Base-by-base conservation (phyloP, 2,329 filamentous ascomycete species). In the Exophiala aquamarina region DNA sequence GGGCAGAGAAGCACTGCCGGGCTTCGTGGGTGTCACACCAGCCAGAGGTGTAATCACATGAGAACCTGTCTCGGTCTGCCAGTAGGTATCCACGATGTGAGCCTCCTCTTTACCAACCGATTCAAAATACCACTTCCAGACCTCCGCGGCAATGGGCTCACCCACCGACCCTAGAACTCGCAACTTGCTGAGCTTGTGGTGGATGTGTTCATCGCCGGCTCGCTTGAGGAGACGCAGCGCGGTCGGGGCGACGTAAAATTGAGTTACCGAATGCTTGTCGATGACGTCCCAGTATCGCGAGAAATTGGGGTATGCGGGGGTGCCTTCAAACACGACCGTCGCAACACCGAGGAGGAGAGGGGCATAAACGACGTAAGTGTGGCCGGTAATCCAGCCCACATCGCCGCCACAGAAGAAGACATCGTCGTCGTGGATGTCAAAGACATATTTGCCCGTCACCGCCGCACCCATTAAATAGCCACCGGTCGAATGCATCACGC, bases 91-190 rank as follows among this genome's bases (percentile, higher is more conserved):
- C 45, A 96, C 85, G 68, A 98, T 78, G 65, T 98, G 93, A 39
- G 89, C 86, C 69, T 95, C 85, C 70, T 92, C 86, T 78, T 90
- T 94, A 64, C 93, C 93, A 43, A 98, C 90, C 59, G 87, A 80
- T 70, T 97, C 90, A 67, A 90, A 92, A 74, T 97, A 98, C 93
- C 93, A 98, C 74, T 97, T 97, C 93, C 93, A 98, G 50, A 98
- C 87, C 70, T 98, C 93, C 17, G 92, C 89, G 14, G 93, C 92
- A 62, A 98, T 98, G 31, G 93, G 93, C 75, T 98, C 93, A 59
- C 93, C 93, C 49, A 98, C 93, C 14, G 92, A 95, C 50, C 92
- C 93, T 15, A 98, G 77, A 4, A 97, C 86, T 66, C 93, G 82
- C 54, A 98, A 79, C 61, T 89, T 82, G 72, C 88, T 86, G 88